Base-by-base conservation (phyloP, 2,329 filamentous ascomycete species). In the Pseudopyricularia javanii region DNA sequence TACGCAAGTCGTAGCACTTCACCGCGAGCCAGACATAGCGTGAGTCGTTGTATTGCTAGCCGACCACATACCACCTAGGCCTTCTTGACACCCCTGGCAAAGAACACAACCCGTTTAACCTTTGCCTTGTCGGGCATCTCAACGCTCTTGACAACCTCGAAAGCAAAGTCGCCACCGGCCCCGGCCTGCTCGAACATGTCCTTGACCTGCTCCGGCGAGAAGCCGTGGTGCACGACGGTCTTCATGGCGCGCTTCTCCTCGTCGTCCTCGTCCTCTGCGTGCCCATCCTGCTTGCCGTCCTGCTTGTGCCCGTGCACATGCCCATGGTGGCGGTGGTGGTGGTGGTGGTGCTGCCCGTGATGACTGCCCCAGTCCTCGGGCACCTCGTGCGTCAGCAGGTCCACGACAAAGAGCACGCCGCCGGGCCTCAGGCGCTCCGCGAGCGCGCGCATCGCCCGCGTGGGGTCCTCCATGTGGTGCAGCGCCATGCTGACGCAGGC, bases 171-270 rank as follows among this genome's bases (percentile, higher is more conserved):
- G 8, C 66, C 65, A 0, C 69, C 74, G 17, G 75, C 70, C 0
- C 85, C 85, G 1, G 85, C 85, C n/a, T 70, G 68, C 54, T 75
- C 72, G 60, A 87, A 88, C 57, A 88, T 74, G 22, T 68, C 64
- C 59, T 70, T 73, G 51, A 88, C 77, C 28, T 77, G 70, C 11
- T 75, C 73, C 62, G 79, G 68, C 1, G 72, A 75, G 64, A 91
- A 90, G 0, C 86, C 85, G 56, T 81, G 73, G 52, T 85, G 82
- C 32, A 75, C 76, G 20, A 90, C 75, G 0, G 81, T 84, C 34
- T 74, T 66, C 4, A 62, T 54, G 4, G 62, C 60, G 11, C 56
- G 56, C n/a, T 54, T 17, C 5, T 33, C 26, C 5, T 32, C 26
- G 3, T 4, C 11, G 28, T 33, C 26, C 12, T 49, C 47, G n/a